phyloP scores from a whole-genome alignment of 495 filamentous ascomycete species.

The Astrocystis sublimbata region DNA sequence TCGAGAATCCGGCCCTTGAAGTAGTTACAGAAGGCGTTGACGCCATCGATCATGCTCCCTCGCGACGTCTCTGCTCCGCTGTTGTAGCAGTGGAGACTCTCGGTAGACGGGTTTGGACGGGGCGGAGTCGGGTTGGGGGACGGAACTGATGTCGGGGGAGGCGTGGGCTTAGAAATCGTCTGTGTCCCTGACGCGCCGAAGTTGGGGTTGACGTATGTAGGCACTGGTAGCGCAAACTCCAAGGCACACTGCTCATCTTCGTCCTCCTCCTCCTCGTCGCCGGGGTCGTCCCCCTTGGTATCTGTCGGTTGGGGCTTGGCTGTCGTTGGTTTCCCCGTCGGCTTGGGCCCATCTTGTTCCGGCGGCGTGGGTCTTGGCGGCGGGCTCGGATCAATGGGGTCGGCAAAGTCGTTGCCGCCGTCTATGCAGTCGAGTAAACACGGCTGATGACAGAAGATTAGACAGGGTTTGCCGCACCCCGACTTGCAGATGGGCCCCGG shows the following conservation, averaged over 20 bases:
- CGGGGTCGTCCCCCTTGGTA: background rate
- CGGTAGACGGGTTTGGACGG: background rate
- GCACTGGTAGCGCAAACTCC: background rate
- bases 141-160: background rate
- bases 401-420: background rate
- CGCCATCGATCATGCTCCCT: background rate
- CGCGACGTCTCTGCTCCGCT: background rate
- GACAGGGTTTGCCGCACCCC: background rate
- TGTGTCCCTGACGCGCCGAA: no score
- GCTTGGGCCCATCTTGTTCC: background rate
- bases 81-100: background rate
- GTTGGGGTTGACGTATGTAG: background rate
- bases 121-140: background rate
- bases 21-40: background rate
- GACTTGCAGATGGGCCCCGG: constrained; percentile 7
- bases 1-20: background rate
- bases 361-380: background rate
- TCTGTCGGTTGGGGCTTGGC: background rate
- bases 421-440: background rate
- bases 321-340: background rate
- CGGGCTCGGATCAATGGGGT: constrained; percentile 2
- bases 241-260: background rate
- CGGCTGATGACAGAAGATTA: background rate
- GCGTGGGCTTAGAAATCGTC: background rate
- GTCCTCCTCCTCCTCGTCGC: background rate